A percentile compares a stretch with the other conserved stretches of the same genome.
Evolutionary conservation across 2,329 filamentous ascomycete genomes (phyloP).

Genomic region (Cercospora zeina): DNA sequence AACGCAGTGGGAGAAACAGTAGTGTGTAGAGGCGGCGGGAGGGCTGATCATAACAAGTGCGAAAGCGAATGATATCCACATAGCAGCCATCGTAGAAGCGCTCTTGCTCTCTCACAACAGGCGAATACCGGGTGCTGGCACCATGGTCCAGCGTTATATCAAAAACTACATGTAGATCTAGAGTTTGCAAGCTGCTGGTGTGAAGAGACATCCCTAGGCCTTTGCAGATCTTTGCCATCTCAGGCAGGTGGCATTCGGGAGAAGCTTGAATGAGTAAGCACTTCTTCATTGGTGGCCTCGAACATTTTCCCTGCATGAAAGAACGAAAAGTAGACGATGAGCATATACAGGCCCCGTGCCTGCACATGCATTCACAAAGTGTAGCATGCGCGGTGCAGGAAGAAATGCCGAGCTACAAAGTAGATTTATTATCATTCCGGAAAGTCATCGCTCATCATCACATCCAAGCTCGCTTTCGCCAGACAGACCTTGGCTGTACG

Average conservation of each 20-base stretch:
- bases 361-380: background rate
- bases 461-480: background rate
- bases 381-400: background rate
- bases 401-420: background rate
- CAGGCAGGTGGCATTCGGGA: constrained; percentile 7
- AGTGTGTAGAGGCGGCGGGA: background rate
- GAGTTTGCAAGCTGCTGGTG: constrained; percentile 1
- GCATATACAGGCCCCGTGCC: background rate
- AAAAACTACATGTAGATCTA: background rate
- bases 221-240: constrained; percentile 1
- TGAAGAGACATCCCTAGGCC: background rate
- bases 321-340: background rate
- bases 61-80: background rate
- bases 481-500: background rate
- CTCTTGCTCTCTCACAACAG: background rate
- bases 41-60: background rate
- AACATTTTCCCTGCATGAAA: background rate
- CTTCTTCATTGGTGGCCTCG: background rate
- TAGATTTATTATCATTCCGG: too few relatives aligned
- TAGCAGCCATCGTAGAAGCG: background rate
- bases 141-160: background rate
- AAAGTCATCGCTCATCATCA: too few relatives aligned
- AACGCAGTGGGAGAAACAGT: background rate
- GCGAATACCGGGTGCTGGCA: background rate
- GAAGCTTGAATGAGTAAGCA: constrained; percentile 1